Percentiles rank a stretch among this genome's conserved stretches.
phyloP scores from a whole-genome alignment of 192 early-diverging fungal species.

The Martensiomyces pterosporus region DNA sequence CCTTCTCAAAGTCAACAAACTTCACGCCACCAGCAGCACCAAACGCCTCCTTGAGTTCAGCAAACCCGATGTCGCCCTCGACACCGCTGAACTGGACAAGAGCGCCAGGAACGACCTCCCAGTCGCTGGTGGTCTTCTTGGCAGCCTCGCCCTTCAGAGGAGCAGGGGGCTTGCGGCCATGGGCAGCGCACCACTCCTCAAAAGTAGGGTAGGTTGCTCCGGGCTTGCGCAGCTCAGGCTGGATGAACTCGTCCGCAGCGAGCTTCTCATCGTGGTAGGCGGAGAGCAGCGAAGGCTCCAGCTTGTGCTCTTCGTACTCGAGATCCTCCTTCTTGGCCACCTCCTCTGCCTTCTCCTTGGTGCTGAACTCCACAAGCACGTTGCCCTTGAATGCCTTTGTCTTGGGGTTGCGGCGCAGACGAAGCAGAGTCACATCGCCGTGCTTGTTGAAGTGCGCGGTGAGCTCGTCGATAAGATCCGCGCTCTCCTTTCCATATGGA shows the following conservation, averaged over 20 bases:
- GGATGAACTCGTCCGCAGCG: constrained; percentile 37
- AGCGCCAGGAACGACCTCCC: constrained; percentile 11
- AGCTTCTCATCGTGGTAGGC: constrained; percentile 50
- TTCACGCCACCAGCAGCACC: constrained; percentile 13
- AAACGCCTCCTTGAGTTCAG: constrained; percentile 28
- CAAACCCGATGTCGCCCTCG: constrained; percentile 8
- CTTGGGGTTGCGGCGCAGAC: constrained; percentile 45
- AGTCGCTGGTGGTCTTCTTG: constrained; percentile 3
- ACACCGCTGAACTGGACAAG: constrained; percentile 37
- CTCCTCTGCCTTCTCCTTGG: constrained; percentile 29
- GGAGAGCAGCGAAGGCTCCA: constrained; percentile 16
- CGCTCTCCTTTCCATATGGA: constrained; percentile 26
- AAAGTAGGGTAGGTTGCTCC: constrained; percentile 28
- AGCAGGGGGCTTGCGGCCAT: constrained; percentile 17
- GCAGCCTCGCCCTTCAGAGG: constrained; percentile 6
- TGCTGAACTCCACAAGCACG: constrained; percentile 33
- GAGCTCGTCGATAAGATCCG: constrained; percentile 25
- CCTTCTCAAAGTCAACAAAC: constrained; percentile 28
- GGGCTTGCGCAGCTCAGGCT: constrained; percentile 45
- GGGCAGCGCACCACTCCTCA: constrained; percentile 40
- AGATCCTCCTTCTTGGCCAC: constrained; percentile 16
- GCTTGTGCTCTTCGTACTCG: constrained; percentile 21
- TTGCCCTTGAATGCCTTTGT: constrained; percentile 51
- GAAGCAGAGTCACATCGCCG: constrained; percentile 28
- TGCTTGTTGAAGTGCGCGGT: constrained; percentile 19